phyloP scores from a whole-genome alignment of 805 yeast genomes.

The Metschnikowia koreensis region DNA sequence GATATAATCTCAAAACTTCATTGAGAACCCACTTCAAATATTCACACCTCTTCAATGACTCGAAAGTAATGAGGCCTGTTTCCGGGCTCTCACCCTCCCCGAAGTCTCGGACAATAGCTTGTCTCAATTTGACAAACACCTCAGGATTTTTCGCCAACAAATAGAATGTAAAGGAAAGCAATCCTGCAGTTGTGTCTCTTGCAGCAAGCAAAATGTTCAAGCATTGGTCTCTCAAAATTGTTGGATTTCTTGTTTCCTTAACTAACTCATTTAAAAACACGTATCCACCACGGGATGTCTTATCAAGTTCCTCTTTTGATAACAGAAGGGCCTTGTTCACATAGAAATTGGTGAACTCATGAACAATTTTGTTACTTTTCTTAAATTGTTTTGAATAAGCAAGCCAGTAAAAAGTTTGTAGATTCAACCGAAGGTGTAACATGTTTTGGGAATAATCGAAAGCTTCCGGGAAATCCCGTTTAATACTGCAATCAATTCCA shows the following conservation, averaged over 20 bases:
- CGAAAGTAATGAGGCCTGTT: conserved; percentile 43
- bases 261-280: conserved; percentile 14
- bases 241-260: conserved; percentile 11
- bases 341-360: conserved; percentile 10
- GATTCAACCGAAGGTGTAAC: conserved; percentile 6
- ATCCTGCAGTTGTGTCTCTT: conserved; percentile 36
- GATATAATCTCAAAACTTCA: conserved; percentile 50
- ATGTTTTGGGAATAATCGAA: conserved; percentile 6
- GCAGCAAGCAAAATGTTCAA: conserved; percentile 28
- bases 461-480: conserved; percentile 6
- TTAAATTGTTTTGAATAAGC: conserved; percentile 9
- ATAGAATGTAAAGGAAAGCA: conserved; percentile 28
- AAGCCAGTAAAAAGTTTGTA: conserved; percentile 11
- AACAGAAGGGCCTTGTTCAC: conserved; percentile 9
- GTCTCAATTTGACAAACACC: conserved; percentile 27
- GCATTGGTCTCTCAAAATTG: conserved; percentile 13
- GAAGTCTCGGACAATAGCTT: conserved; percentile 26
- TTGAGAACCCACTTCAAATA: conserved; percentile 46
- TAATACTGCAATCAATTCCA: neutral
- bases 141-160: conserved; percentile 34
- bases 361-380: conserved; percentile 6
- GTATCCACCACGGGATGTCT: neutral
- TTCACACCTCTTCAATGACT: conserved; percentile 45
- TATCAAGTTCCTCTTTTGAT: conserved; percentile 1
- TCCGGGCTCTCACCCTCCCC: conserved; percentile 12